Evolutionary conservation across 2,329 filamentous ascomycete species (phyloP).

Genomic region (Curvularia lunata): DNA sequence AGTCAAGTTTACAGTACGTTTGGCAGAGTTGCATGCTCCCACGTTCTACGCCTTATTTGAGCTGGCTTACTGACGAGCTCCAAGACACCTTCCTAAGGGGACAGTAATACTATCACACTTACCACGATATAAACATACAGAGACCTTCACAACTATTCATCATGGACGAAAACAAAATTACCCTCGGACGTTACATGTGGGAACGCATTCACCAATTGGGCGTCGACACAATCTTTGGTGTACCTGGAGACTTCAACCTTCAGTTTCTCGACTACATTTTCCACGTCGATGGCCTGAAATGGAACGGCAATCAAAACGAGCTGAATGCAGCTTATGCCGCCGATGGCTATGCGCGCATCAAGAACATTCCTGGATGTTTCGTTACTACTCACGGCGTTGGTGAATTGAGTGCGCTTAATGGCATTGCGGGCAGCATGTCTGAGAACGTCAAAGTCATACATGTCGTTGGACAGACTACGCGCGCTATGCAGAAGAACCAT

Average conservation of each 20-base stretch:
- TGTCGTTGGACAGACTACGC: conserved; percentile 54
- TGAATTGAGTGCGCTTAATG: conserved; percentile 55
- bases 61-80: background rate
- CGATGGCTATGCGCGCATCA: conserved; percentile 64
- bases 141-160: background rate
- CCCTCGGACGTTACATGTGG: conserved; percentile 54
- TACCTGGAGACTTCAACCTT: conserved; percentile 57
- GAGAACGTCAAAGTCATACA: conserved; percentile 56
- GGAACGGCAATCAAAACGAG: conserved; percentile 64
- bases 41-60: background rate
- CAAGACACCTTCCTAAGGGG: background rate
- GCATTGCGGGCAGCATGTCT: conserved; percentile 52
- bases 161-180: conserved; percentile 37
- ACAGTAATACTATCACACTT: background rate
- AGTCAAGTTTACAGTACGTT: conserved; percentile 7
- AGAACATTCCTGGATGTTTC: conserved; percentile 57
- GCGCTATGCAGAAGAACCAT: conserved; percentile 50
- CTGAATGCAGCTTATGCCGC: conserved; percentile 64
- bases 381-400: conserved; percentile 68
- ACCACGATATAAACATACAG: background rate
- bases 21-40: background rate
- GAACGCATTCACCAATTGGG: conserved; percentile 51
- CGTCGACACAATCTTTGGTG: conserved; percentile 51
- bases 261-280: conserved; percentile 55
- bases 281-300: conserved; percentile 48